Evolutionary conservation across 768 basidiomycete genomes (phyloP).

Genomic region (Leccinum incarnatum): DNA sequence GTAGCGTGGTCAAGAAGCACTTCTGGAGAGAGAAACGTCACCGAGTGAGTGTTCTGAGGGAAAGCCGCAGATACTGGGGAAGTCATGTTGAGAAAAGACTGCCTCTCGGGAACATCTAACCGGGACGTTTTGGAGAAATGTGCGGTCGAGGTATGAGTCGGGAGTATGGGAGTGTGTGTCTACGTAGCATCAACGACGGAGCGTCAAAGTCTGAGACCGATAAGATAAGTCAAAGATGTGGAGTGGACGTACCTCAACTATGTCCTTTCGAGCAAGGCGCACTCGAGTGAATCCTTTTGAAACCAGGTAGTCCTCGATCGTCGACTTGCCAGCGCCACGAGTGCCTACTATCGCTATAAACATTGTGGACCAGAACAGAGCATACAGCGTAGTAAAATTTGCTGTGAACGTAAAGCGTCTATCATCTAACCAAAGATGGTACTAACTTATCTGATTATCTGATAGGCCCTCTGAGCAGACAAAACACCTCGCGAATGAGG

Average conservation of each 20-base stretch:
- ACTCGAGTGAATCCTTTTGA: slow-evolving; percentile 56
- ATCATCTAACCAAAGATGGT: background rate
- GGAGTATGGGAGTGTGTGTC: slow-evolving; percentile 1
- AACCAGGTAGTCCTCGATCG: slow-evolving; percentile 58
- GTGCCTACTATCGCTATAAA: slow-evolving; percentile 70
- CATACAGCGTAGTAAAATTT: background rate
- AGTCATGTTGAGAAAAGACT: slow-evolving; percentile 22
- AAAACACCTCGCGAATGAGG: background rate
- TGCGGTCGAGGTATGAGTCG: background rate
- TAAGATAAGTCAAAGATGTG: background rate
- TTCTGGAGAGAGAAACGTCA: slow-evolving; percentile 43
- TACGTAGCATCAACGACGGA: background rate
- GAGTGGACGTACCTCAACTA: slow-evolving; percentile 15
- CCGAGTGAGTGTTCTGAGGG: slow-evolving; percentile 22
- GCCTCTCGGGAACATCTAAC: slow-evolving; percentile 5
- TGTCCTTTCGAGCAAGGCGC: slow-evolving; percentile 30
- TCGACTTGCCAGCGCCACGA: slow-evolving; percentile 57
- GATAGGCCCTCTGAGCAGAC: background rate
- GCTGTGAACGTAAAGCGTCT: too few relatives aligned
- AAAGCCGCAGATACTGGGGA: slow-evolving; percentile 17
- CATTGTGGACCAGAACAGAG: slow-evolving; percentile 38
- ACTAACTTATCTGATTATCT: background rate
- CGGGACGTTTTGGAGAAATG: background rate
- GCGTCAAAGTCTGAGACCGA: background rate
- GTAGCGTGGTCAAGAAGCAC: slow-evolving; percentile 75